Evolutionary conservation across 805 yeast genomes (phyloP).

Genomic region (Starmerella cellae): DNA sequence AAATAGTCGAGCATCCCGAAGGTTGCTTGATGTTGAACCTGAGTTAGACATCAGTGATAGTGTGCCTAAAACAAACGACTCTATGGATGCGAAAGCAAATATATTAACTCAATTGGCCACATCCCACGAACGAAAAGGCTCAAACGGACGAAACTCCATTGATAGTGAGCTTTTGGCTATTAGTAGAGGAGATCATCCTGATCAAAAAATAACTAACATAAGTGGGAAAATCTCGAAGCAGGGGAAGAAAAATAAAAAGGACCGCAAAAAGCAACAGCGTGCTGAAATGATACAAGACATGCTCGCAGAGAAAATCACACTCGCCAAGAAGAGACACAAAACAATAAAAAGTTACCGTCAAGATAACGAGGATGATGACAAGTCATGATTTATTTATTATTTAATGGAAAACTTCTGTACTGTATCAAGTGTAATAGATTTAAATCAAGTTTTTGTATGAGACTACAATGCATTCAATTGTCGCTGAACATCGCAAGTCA

Average conservation of each 20-base stretch:
- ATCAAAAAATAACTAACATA: not conserved
- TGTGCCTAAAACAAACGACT: not conserved
- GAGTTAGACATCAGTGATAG: slow-evolving; percentile 3
- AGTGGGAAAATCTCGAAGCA: not conserved
- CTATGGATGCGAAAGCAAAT: slow-evolving; percentile 8
- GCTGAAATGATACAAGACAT: slow-evolving; percentile 22
- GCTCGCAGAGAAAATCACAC: slow-evolving; percentile 23
- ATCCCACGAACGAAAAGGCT: slow-evolving; percentile 7
- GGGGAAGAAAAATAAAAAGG: slow-evolving; percentile 14
- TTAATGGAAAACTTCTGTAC: too few relatives aligned
- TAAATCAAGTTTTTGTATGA: too few relatives aligned
- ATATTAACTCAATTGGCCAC: slow-evolving; percentile 17
- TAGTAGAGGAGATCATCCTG: slow-evolving; percentile 11
- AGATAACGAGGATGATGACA: slow-evolving; percentile 10
- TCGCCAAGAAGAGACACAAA: slow-evolving; percentile 22
- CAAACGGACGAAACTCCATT: slow-evolving; percentile 4
- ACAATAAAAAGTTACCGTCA: slow-evolving; percentile 20
- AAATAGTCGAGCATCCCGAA: slow-evolving; percentile 20
- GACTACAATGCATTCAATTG: too few relatives aligned
- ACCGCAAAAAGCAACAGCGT: slow-evolving; percentile 12
- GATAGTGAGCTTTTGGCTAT: slow-evolving; percentile 15
- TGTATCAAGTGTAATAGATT: too few relatives aligned
- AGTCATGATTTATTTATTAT: too few relatives aligned
- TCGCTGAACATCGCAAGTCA: too few relatives aligned
- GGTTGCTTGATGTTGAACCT: slow-evolving; percentile 7